phyloP scores from a whole-genome alignment of 2,329 filamentous ascomycete genomes.

The Hypoxylon sp. region DNA sequence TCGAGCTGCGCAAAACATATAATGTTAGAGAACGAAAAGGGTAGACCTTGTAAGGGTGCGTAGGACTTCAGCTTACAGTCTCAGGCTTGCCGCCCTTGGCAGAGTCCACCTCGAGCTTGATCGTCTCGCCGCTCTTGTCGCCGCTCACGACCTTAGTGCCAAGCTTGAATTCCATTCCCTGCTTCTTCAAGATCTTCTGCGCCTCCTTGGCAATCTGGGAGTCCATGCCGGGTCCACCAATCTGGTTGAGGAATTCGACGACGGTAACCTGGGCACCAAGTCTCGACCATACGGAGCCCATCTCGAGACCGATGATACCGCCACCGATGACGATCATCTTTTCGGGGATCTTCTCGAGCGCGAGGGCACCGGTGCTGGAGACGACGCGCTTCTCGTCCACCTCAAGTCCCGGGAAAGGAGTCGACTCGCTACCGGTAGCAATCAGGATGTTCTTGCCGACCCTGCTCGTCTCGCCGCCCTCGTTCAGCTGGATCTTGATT shows the following conservation, averaged over 20 bases:
- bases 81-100: conserved; percentile 97
- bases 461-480: conserved; percentile 88
- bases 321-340: conserved; percentile 97
- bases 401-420: conserved; percentile 93
- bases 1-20: conserved; percentile 69
- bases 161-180: conserved; percentile 98
- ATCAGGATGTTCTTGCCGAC: conserved; percentile 97
- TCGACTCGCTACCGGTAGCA: conserved; percentile 93
- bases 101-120: conserved; percentile 87
- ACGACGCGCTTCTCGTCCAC: conserved; percentile 98
- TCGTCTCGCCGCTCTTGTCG: conserved; percentile 77
- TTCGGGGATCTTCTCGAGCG: conserved; percentile 89
- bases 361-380: conserved; percentile 93
- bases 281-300: conserved; percentile 97
- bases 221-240: conserved; percentile 98
- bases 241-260: conserved; percentile 94
- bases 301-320: conserved; percentile 98
- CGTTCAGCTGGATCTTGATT: conserved; percentile 86
- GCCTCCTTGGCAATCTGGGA: conserved; percentile 87
- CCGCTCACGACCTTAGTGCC: conserved; percentile 93
- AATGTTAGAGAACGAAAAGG: conserved; percentile 18
- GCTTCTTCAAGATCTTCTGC: conserved; percentile 94
- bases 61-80: conserved; percentile 65
- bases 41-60: conserved; percentile 4
- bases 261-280: conserved; percentile 95